Evolutionary conservation across 345 rosid genomes (phyloP), one percentile per base, ranked within the genome.

Genomic region (Brassica nigra): DNA sequence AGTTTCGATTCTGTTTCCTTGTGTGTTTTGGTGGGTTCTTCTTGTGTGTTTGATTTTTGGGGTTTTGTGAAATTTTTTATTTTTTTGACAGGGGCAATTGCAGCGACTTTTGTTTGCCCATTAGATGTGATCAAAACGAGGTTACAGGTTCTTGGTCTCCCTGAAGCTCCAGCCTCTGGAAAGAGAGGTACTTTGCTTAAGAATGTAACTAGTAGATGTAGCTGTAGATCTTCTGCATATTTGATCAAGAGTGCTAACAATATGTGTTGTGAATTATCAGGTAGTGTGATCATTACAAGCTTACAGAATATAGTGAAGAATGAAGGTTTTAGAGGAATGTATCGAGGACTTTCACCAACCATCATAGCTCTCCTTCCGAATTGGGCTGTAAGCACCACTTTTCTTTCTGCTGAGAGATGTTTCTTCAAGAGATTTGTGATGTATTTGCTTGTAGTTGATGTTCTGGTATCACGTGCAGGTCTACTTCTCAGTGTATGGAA

Each of bases 111-210:
- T 30, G 85, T 95, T 82, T 93, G 98, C 54, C 97, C 99, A 27
- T 89, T 95, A 85, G 97, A 95, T 87, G 99, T 95, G 83, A 93
- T 95, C 88, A 95, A 95, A 88, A 91, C 99, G 16, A 84, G 99
- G 73, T 75, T 95, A 69, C 99, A 95, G 69, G 97, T 95, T 9
- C 90, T 90, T 80, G 99, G 97, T 70, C 86, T 91, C 80, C 97
- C 97, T 5, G 73, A 83, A 77, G 64, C 84, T 36, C 66, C 88
- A 16, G 73, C 78, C 39, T 79, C 92, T 2, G 89, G 87, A 76
- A 88, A 82, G 57, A 82, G 80, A 89, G 97, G 98, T 90, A 85
- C 74, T 62, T 66, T 78, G 7, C 23, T 70, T 55, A 37, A 29
- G 59, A 37, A 16, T 54, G 42, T 27, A 8, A 8, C 4, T 33